Evolutionary conservation across 768 basidiomycete genomes (phyloP), one percentile per base, ranked within the genome.

Genomic region (Leccinellum albellum): DNA sequence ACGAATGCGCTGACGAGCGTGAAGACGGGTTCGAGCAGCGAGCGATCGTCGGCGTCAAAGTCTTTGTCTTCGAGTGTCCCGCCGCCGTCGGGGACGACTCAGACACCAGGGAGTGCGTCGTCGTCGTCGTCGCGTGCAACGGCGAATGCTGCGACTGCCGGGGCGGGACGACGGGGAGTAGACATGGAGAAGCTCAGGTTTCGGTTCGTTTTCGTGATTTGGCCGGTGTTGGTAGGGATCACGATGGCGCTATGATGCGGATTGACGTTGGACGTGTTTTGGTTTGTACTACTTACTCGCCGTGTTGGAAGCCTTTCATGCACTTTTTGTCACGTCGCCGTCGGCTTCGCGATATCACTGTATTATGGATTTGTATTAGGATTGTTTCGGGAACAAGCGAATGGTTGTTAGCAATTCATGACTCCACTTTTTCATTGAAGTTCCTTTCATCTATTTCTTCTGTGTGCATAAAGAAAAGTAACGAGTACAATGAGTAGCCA

Each of bases 171-270:
- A 20, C 64, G 68, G 7, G 51, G 56, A 1, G 45, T 73, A 21
- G 67, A 75, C 51, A 57, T 72, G 20, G 76, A 74, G 51, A 70
- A 67, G 61, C 64, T 75, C 58, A 78, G 76, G 61, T 81, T 82
- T 64, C 68, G 76, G 10, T 57, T 82, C 48, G 73, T 81, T 57
- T 82, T 81, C 54, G 73, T 84, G 58, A 67, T 81, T 23, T 84
- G 83, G 80, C 82, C 83, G 32, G 76, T 80, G 7, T 64, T 85
- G 51, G 73, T 85, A 53, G 85, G 83, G 2, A 68, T 84, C 46
- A 76, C 79, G 33, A 78, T 86, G 78, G 81, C 82, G 5, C 62
- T 83, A 49, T 84, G 26, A 26, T 26, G 26, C 6, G 26, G 3
- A 6, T 26, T 26, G 6, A 3, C 3, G 26, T 26, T 26, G 6